Base-by-base conservation (phyloP, 306 rosid species). In the Quercus wislizeni region DNA sequence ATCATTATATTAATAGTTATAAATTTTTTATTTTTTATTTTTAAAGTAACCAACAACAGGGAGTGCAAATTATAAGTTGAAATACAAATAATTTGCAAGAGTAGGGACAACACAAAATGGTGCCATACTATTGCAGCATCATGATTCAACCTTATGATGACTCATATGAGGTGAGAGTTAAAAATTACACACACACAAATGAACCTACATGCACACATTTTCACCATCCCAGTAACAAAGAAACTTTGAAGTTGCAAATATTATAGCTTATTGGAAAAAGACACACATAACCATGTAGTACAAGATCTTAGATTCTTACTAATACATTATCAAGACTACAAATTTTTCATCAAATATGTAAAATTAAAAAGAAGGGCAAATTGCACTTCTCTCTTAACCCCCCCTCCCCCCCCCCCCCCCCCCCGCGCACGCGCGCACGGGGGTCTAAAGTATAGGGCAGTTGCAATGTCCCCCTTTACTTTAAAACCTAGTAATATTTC, bases 1-100 rank as follows among this genome's bases (percentile, higher is more conserved):
- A 67, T 81, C 25, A 79, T 55, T 75, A 81, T 82, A 55, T 19
- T 79, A n/a, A 71, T 17, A 18, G 55, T 80, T 21, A 21, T 46
- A 17, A 75, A 6, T 1, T 2, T 46, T 10, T 11, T 11, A 11
- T 10, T 6, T 38, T 38, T 23, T 23, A 23, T 23, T 38, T 38
- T 52, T 20, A 15, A 74, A 73, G 43, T 6, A 49, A n/a, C 68
- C 65, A 67, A 62, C 69, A 57, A 25, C 28, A 19, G n/a, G 75
- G 67, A 69, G 54, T 35, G 15, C 27, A 67, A 33, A 28, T 67
- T 67, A 19, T 9, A 18, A 3, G 27, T 33, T 67, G 72, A 33
- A 19, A 33, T 7, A 67, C 38, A 67, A 67, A 18, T 33, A 14
- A 67, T 67, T 35, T 21, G 46, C 33, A 61, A 11, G 5, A 23